Evolutionary conservation across 2,329 filamentous ascomycete species (phyloP).

Genomic region (Cadophora luteo-olivacea): DNA sequence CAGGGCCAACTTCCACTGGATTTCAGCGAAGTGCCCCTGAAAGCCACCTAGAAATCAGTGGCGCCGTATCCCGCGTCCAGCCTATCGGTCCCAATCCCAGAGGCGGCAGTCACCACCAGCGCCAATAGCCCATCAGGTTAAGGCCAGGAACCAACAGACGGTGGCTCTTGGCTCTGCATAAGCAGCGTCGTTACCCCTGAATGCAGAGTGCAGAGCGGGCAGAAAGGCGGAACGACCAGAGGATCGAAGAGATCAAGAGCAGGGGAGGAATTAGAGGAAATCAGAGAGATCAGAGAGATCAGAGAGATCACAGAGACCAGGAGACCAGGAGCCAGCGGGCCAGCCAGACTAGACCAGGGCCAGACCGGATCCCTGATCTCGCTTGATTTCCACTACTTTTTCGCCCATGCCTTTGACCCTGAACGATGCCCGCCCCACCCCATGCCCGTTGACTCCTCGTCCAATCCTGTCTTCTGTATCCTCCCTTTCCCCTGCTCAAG

Average conservation of each 20-base stretch:
- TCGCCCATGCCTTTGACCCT: conserved; percentile 1
- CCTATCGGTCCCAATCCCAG: neutral
- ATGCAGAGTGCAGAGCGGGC: neutral
- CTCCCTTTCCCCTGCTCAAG: neutral
- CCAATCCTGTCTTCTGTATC: neutral
- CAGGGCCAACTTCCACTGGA: neutral
- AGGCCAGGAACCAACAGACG: neutral
- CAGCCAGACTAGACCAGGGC: conserved; percentile 1
- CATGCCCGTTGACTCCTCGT: neutral
- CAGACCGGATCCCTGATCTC: conserved; percentile 1
- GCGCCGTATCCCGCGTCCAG: neutral
- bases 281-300: too few species aligned
- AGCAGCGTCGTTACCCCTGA: neutral
- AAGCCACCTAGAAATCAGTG: neutral
- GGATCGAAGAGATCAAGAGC: neutral
- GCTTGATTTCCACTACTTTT: neutral
- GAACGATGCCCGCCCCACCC: neutral
- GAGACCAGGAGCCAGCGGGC: too few species aligned
- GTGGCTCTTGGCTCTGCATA: conserved; percentile 5
- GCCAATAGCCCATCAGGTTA: neutral
- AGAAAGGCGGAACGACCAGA: conserved; percentile 4
- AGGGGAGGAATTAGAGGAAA: neutral
- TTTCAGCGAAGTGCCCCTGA: neutral
- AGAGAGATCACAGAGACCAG: too few species aligned
- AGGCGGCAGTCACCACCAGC: neutral